phyloP scores from a whole-genome alignment of 2,329 filamentous ascomycete species.

The Fulvia fulva region DNA sequence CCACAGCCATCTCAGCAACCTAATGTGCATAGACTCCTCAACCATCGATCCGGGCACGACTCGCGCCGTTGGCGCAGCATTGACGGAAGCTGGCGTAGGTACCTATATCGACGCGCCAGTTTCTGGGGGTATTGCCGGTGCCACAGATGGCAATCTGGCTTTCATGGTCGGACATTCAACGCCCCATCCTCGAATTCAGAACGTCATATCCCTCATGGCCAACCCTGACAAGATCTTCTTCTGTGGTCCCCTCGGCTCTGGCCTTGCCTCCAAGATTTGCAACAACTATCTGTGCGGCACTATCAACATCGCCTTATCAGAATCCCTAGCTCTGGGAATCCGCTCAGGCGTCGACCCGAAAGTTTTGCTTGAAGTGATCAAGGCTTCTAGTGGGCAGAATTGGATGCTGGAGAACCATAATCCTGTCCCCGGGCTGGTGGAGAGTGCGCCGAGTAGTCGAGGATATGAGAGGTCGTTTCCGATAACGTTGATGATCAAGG shows the following conservation, averaged over 20 bases:
- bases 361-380: constrained; percentile 47
- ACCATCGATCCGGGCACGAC: constrained; percentile 23
- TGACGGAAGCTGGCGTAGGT: constrained; percentile 3
- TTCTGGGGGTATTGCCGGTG: constrained; percentile 37
- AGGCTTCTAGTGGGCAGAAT: constrained; percentile 41
- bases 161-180: constrained; percentile 36
- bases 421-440: constrained; percentile 18
- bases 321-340: constrained; percentile 59
- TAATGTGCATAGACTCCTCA: constrained; percentile 21
- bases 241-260: constrained; percentile 30
- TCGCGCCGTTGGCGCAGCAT: constrained; percentile 9
- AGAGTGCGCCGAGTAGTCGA: background rate
- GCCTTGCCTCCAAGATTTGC: constrained; percentile 36
- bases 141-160: constrained; percentile 33
- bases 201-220: constrained; percentile 22
- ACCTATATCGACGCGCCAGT: constrained; percentile 38
- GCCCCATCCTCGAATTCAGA: constrained; percentile 6
- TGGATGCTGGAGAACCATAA: constrained; percentile 30
- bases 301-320: constrained; percentile 54
- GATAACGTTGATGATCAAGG: constrained; percentile 1
- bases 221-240: constrained; percentile 27
- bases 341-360: constrained; percentile 51
- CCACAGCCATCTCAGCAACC: constrained; percentile 4
- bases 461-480: background rate
- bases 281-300: constrained; percentile 58